Evolutionary conservation across 352 stramenopile genomes (phyloP).

Genomic region (Phytophthora citricola): DNA sequence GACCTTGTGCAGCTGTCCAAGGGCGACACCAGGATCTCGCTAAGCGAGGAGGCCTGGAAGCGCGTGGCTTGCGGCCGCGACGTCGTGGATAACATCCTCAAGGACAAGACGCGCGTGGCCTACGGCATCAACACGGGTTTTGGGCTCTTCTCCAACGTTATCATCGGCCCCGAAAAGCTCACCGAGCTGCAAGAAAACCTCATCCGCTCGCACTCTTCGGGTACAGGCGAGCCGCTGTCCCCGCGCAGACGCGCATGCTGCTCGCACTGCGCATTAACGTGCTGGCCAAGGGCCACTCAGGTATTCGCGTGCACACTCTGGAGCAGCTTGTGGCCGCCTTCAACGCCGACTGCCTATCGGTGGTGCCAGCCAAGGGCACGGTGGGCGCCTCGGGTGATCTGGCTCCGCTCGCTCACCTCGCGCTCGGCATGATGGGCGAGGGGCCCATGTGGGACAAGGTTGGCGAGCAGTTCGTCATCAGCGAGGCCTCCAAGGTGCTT

Average conservation of each 20-base stretch:
- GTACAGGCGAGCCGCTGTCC: slow-evolving; percentile 82
- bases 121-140: slow-evolving; percentile 95
- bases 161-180: slow-evolving; percentile 87
- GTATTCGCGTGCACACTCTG: slow-evolving; percentile 81
- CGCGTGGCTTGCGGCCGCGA: slow-evolving; percentile 73
- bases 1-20: slow-evolving; percentile 79
- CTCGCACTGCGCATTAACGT: slow-evolving; percentile 91
- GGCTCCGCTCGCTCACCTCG: slow-evolving; percentile 86
- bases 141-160: slow-evolving; percentile 91
- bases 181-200: slow-evolving; percentile 87
- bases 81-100: slow-evolving; percentile 90
- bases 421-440: slow-evolving; percentile 90
- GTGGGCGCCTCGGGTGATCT: slow-evolving; percentile 91
- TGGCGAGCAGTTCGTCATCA: slow-evolving; percentile 57
- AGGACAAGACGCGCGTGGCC: slow-evolving; percentile 75
- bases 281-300: slow-evolving; percentile 88
- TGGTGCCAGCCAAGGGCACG: slow-evolving; percentile 86
- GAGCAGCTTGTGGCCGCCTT: slow-evolving; percentile 85
- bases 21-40: slow-evolving; percentile 57
- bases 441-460: slow-evolving; percentile 88
- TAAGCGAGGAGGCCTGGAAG: slow-evolving; percentile 77
- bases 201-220: slow-evolving; percentile 82
- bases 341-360: slow-evolving; percentile 87
- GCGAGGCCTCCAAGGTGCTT: slow-evolving; percentile 71
- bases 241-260: slow-evolving; percentile 85